Conservation (phyloP, 1,139 yeast genomes). For the Blastobotrys indianensis region DNA sequence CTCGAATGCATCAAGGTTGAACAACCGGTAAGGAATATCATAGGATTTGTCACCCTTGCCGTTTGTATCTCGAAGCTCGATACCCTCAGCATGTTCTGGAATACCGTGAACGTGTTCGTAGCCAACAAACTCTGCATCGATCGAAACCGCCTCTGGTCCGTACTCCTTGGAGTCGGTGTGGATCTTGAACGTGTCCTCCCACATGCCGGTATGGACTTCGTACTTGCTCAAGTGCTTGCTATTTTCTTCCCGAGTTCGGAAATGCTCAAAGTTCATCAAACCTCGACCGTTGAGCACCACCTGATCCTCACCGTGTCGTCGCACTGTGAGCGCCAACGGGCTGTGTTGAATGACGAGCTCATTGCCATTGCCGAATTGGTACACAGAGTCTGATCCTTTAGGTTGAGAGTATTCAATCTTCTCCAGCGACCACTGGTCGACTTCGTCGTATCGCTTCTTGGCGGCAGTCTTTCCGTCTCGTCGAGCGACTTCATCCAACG, state of each 20-base stretch:
- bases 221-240: constrained; percentile 12
- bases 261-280: constrained; percentile 71
- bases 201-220: constrained; percentile 26
- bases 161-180: constrained; percentile 55
- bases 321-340: constrained; percentile 49
- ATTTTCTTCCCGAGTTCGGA: constrained; percentile 36
- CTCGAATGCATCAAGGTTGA: constrained; percentile 87
- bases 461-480: constrained; percentile 4
- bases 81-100: constrained; percentile 84
- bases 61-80: constrained; percentile 44
- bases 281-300: constrained; percentile 61
- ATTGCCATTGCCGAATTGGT: constrained; percentile 20
- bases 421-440: constrained; percentile 8
- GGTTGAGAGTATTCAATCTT: constrained; percentile 1
- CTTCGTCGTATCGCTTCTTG: constrained; percentile 7
- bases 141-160: constrained; percentile 84
- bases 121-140: constrained; percentile 61
- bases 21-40: constrained; percentile 70
- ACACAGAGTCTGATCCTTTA: not conserved
- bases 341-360: constrained; percentile 38
- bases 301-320: constrained; percentile 40
- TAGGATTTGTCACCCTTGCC: constrained; percentile 21
- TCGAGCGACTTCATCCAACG: constrained; percentile 7
- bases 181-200: constrained; percentile 39
- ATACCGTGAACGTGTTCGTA: constrained; percentile 70